These are phyloP conservation scores for Lepidopterella palustris DNA, from an alignment of 495 filamentous ascomycete species.

Conservation along the genomic window DNA sequence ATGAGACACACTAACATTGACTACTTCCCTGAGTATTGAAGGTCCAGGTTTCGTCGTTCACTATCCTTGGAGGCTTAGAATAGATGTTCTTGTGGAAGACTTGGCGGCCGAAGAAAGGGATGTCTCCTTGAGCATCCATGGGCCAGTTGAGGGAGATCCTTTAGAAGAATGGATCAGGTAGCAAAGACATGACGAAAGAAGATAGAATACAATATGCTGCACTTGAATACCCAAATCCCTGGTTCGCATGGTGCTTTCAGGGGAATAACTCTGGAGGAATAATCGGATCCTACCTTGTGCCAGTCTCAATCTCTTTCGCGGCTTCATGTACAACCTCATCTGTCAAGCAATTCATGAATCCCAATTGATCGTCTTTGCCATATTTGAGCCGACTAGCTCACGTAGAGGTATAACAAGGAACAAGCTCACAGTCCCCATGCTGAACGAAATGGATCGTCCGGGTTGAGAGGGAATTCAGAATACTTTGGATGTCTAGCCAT, in stretches of 20 bases:
- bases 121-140: slow-evolving; percentile 33
- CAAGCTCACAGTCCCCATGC: slow-evolving; percentile 12
- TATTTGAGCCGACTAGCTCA: slow-evolving; percentile 1
- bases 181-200: too few relatives aligned
- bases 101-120: slow-evolving; percentile 36
- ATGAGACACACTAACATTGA: slow-evolving; percentile 9
- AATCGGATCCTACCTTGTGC: slow-evolving; percentile 14
- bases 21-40: slow-evolving; percentile 37
- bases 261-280: not conserved
- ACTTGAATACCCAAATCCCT: too few relatives aligned
- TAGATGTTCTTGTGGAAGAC: slow-evolving; percentile 37
- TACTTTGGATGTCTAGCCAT: not conserved
- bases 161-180: too few relatives aligned
- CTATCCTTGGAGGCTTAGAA: slow-evolving; percentile 31
- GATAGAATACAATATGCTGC: too few relatives aligned
- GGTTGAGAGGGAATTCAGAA: slow-evolving; percentile 2
- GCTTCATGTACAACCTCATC: slow-evolving; percentile 32
- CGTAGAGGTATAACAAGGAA: not conserved
- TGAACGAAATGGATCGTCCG: slow-evolving; percentile 4
- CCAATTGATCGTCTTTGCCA: slow-evolving; percentile 35
- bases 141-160: slow-evolving; percentile 38
- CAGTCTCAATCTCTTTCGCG: slow-evolving; percentile 34
- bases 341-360: slow-evolving; percentile 33
- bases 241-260: too few relatives aligned
- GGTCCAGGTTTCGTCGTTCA: slow-evolving; percentile 37